phyloP scores from a whole-genome alignment of 805 yeast species.

The Saccharomycopsis guyanensis region DNA sequence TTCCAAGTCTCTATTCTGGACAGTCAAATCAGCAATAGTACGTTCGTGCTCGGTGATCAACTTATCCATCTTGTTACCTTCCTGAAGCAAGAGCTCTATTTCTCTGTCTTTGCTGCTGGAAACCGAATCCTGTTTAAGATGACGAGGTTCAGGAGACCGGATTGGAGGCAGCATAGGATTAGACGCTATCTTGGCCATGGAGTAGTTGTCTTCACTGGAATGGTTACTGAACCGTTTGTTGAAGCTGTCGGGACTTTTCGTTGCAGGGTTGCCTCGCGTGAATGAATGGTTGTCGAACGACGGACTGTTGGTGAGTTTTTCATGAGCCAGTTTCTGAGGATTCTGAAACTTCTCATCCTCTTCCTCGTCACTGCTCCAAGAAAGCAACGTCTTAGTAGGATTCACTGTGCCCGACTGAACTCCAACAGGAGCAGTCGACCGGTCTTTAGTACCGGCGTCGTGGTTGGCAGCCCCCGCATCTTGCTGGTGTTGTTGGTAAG shows the following conservation, averaged over 20 bases:
- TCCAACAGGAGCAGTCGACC: slow-evolving; percentile 29
- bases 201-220: not conserved
- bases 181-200: not conserved
- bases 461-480: not conserved
- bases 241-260: not conserved
- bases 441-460: not conserved
- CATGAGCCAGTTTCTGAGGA: slow-evolving; percentile 3
- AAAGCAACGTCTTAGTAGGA: slow-evolving; percentile 74
- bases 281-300: not conserved
- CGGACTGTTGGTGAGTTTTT: not conserved
- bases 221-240: not conserved
- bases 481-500: slow-evolving; percentile 1
- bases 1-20: not conserved
- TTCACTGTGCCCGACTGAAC: slow-evolving; percentile 61
- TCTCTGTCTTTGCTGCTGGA: slow-evolving; percentile 35
- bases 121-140: slow-evolving; percentile 3
- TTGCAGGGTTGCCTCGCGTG: not conserved
- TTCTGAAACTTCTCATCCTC: slow-evolving; percentile 28
- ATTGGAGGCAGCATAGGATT: not conserved
- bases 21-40: slow-evolving; percentile 20
- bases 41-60: slow-evolving; percentile 34
- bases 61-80: slow-evolving; percentile 43
- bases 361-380: slow-evolving; percentile 86
- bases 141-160: not conserved
- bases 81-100: slow-evolving; percentile 36